Evolutionary conservation across 345 rosid genomes (phyloP).

Genomic region (Citrus glauca): DNA sequence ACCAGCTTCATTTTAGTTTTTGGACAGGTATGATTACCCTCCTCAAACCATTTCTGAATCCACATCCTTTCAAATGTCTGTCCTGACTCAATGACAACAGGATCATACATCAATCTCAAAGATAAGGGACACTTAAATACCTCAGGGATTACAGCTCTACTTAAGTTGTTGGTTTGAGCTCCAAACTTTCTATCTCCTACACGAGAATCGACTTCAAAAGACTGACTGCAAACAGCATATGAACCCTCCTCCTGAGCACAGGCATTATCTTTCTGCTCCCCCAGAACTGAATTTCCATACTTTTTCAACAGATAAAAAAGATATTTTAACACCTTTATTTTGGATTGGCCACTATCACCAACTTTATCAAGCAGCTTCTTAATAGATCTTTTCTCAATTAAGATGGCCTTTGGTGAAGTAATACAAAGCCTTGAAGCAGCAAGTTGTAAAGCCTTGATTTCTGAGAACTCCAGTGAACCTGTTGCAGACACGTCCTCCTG

Average conservation of each 20-base stretch:
- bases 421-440: slow-evolving; percentile 55
- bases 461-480: slow-evolving; percentile 34
- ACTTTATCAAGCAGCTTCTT: slow-evolving; percentile 39
- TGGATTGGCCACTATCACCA: slow-evolving; percentile 33
- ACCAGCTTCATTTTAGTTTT: slow-evolving; percentile 43
- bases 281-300: slow-evolving; percentile 36
- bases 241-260: slow-evolving; percentile 25
- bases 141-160: slow-evolving; percentile 39
- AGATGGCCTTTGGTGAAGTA: slow-evolving; percentile 45
- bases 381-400: slow-evolving; percentile 61
- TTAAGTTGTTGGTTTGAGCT: slow-evolving; percentile 20
- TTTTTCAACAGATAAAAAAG: slow-evolving; percentile 56
- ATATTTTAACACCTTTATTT: slow-evolving; percentile 41
- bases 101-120: slow-evolving; percentile 75
- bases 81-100: slow-evolving; percentile 77
- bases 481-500: slow-evolving; percentile 32
- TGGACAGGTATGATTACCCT: slow-evolving; percentile 72
- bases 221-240: slow-evolving; percentile 17
- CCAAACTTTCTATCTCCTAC: slow-evolving; percentile 14
- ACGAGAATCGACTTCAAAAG: slow-evolving; percentile 23
- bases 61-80: slow-evolving; percentile 77
- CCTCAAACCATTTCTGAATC: slow-evolving; percentile 83
- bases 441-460: slow-evolving; percentile 42
- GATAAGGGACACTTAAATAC: slow-evolving; percentile 73
- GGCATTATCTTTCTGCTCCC: slow-evolving; percentile 36